A percentile compares a stretch with the other conserved stretches of the same genome.
Conservation (phyloP, 176 grass and related monocot genomes). For the Aegilops speltoides region DNA sequence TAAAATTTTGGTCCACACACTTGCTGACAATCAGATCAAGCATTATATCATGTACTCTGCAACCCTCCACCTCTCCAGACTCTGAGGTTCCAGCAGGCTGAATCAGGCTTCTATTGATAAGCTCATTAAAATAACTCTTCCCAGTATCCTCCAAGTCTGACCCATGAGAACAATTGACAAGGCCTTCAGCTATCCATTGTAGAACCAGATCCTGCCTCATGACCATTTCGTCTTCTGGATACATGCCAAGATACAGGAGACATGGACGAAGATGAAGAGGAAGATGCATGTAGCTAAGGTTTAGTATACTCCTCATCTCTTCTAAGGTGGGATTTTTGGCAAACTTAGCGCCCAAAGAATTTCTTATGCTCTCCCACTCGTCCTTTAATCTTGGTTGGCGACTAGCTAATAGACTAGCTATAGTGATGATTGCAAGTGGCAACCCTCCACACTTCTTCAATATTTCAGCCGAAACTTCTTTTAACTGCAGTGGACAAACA, state of each 20-base stretch:
- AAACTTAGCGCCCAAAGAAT: background rate
- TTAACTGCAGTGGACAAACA: rapidly evolving
- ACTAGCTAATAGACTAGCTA: background rate
- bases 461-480: background rate
- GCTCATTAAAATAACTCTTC: background rate
- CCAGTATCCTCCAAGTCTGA: background rate
- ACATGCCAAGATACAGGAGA: background rate
- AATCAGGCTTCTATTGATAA: background rate
- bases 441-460: background rate
- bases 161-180: background rate
- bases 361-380: background rate
- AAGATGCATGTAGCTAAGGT: background rate
- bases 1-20: background rate
- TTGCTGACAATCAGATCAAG: too few species aligned
- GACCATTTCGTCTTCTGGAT: background rate
- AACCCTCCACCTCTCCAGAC: background rate
- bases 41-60: too few species aligned
- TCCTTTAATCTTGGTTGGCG: background rate
- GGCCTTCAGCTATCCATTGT: background rate
- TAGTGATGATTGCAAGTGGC: background rate
- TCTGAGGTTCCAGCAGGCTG: background rate
- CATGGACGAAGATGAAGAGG: background rate
- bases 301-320: background rate
- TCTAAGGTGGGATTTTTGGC: background rate
- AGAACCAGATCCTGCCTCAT: background rate